Evolutionary conservation across 2,329 filamentous ascomycete genomes (phyloP), one percentile per base, ranked within the genome.

Genomic region (Colletotrichum acutatum): DNA sequence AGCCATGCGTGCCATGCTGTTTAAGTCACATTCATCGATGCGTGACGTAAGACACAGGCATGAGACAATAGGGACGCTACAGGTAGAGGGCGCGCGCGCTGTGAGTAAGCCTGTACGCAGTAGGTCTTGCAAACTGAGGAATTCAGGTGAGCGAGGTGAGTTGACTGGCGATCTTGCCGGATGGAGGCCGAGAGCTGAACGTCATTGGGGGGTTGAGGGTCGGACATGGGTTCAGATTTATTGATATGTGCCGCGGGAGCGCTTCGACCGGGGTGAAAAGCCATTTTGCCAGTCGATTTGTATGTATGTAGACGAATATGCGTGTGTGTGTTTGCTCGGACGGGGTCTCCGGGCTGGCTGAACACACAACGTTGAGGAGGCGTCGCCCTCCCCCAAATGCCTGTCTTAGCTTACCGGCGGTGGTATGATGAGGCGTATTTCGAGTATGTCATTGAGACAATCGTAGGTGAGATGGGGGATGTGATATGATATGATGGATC

Each of bases 191-290:
- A 30, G 26, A 26, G 46, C 24, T 22, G 57, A 58, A 56, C 11
- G 53, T 63, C 30, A 37, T 68, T 68, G 59, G 49, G 22, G 49
- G 54, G 32, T 32, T 42, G 24, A 8, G 30, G 24, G 53, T 34
- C 42, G 53, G 53, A 46, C 71, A 49, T 11, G 66, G 66, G 71
- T 73, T 73, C 60, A 52, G n/a, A 65, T 54, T 60, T 71, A 71
- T 73, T 73, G 71, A 71, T 7, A 24, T 58, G 70, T 56, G 56
- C 60, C 24, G 49, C 54, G 14, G 59, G 32, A 61, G 60, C 58
- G 53, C 52, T 34, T 24, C 28, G 32, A 22, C 37, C 52, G 28
- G 46, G 37, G 16, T 22, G 37, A 28, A 7, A 22, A 22, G 19
- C 61, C 61, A 24, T 26, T 16, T 26, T 26, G 26, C 22, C 26